A percentile compares a stretch with the other conserved stretches of the same genome.
phyloP scores from a whole-genome alignment of 495 filamentous ascomycete genomes.

The Neurospora africana region DNA sequence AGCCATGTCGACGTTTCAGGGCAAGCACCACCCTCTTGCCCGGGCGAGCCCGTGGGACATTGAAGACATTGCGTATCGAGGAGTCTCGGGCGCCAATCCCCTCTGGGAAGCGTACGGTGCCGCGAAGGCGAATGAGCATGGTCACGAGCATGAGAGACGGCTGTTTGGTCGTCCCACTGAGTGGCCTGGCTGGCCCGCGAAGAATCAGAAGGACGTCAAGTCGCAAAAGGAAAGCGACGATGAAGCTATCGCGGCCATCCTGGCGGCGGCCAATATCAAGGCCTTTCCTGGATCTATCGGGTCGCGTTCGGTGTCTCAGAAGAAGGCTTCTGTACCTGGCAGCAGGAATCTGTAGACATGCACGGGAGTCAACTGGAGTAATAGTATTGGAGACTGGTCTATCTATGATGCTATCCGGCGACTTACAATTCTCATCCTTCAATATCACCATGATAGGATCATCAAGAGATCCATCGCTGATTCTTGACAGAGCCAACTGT shows the following conservation, averaged over 20 bases:
- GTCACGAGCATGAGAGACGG: neutral
- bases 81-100: neutral
- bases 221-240: neutral
- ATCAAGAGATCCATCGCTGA: neutral
- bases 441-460: neutral
- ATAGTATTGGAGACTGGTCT: neutral
- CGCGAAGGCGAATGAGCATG: neutral
- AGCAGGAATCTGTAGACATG: neutral
- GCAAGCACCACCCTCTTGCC: neutral
- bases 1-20: neutral
- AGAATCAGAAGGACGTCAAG: neutral
- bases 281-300: neutral
- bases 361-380: neutral
- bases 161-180: neutral
- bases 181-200: neutral
- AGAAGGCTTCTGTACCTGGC: neutral
- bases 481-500: neutral
- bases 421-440: neutral
- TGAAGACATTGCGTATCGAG: neutral
- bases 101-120: neutral
- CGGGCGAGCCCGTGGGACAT: neutral
- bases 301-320: neutral
- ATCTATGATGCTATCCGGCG: neutral
- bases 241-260: neutral
- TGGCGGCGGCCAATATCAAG: neutral